These are phyloP conservation scores for Orbilia quercus DNA, from an alignment of 2,329 filamentous ascomycete species.

Conservation along the genomic window DNA sequence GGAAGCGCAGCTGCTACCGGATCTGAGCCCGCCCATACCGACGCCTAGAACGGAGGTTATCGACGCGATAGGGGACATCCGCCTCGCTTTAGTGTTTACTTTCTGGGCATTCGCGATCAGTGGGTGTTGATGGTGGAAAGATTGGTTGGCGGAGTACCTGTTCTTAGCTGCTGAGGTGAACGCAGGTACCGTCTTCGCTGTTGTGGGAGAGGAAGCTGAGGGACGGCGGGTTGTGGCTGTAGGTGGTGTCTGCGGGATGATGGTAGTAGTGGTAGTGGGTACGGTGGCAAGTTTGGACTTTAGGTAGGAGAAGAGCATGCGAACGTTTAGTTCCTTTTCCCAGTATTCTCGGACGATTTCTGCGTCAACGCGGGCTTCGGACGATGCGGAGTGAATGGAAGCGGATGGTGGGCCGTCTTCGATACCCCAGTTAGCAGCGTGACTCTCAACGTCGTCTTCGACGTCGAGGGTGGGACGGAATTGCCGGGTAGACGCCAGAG, in stretches of 20 bases:
- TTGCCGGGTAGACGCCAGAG: slow-evolving; percentile 48
- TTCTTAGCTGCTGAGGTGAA: slow-evolving; percentile 72
- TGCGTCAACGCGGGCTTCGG: slow-evolving; percentile 61
- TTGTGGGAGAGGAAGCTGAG: slow-evolving; percentile 63
- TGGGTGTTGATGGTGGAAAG: slow-evolving; percentile 67
- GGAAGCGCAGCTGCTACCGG: slow-evolving; percentile 80
- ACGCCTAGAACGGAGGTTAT: slow-evolving; percentile 53
- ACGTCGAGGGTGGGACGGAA: slow-evolving; percentile 61
- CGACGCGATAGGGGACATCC: slow-evolving; percentile 62
- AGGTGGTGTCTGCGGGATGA: slow-evolving; percentile 63
- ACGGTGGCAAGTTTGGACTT: slow-evolving; percentile 68
- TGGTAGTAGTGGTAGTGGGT: slow-evolving; percentile 62
- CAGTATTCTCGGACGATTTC: slow-evolving; percentile 77
- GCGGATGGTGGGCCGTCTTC: slow-evolving; percentile 67
- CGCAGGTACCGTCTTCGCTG: slow-evolving; percentile 78
- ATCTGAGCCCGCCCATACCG: slow-evolving; percentile 60
- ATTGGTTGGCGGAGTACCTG: slow-evolving; percentile 62
- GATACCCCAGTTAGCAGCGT: slow-evolving; percentile 74
- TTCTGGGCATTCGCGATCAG: slow-evolving; percentile 59
- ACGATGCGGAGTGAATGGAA: slow-evolving; percentile 58
- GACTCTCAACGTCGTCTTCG: slow-evolving; percentile 62
- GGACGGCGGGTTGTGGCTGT: slow-evolving; percentile 65
- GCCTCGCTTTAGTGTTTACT: slow-evolving; percentile 65
- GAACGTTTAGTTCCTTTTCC: slow-evolving; percentile 91
- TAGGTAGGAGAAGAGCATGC: slow-evolving; percentile 89